phyloP scores from a whole-genome alignment of 345 rosid species.

The Jatropha curcas region DNA sequence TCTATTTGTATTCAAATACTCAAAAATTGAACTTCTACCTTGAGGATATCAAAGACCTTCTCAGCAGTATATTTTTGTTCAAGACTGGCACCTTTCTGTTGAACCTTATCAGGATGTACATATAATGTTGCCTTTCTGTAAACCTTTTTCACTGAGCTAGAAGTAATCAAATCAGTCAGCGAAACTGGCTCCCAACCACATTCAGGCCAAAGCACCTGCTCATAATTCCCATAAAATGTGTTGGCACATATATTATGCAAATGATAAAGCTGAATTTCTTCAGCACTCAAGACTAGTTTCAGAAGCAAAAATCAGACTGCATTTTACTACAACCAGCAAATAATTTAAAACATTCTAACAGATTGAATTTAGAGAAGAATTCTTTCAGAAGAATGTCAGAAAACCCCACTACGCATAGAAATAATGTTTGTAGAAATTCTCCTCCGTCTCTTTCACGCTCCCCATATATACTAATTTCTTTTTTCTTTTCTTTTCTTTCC shows the following conservation, averaged over 20 bases:
- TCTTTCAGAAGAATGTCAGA: too few species aligned
- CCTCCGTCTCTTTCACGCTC: too few species aligned
- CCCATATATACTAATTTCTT: too few species aligned
- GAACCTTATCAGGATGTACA: slow-evolving; percentile 99
- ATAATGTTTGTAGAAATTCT: too few species aligned
- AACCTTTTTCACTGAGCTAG: slow-evolving; percentile 80
- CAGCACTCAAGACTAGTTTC: slow-evolving; percentile 4
- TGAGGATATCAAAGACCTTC: slow-evolving; percentile 92
- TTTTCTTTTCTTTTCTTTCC: too few species aligned
- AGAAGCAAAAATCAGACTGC: neutral
- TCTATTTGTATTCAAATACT: neutral
- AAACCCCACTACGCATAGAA: too few species aligned
- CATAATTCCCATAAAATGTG: slow-evolving; percentile 20
- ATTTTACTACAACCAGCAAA: too few species aligned
- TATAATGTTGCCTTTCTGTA: slow-evolving; percentile 78
- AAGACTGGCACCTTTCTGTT: slow-evolving; percentile 90
- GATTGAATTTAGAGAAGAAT: too few species aligned
- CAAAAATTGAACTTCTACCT: slow-evolving; percentile 44
- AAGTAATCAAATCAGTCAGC: slow-evolving; percentile 82
- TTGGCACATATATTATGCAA: slow-evolving; percentile 4
- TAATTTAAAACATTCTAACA: too few species aligned
- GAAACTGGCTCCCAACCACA: slow-evolving; percentile 89
- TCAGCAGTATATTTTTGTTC: slow-evolving; percentile 88
- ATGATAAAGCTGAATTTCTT: slow-evolving; percentile 2
- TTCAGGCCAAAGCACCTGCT: slow-evolving; percentile 90